Percentiles rank a stretch among this genome's conserved stretches.
Conservation (phyloP, 495 filamentous ascomycete genomes). For the Xylaria bambusicola region DNA sequence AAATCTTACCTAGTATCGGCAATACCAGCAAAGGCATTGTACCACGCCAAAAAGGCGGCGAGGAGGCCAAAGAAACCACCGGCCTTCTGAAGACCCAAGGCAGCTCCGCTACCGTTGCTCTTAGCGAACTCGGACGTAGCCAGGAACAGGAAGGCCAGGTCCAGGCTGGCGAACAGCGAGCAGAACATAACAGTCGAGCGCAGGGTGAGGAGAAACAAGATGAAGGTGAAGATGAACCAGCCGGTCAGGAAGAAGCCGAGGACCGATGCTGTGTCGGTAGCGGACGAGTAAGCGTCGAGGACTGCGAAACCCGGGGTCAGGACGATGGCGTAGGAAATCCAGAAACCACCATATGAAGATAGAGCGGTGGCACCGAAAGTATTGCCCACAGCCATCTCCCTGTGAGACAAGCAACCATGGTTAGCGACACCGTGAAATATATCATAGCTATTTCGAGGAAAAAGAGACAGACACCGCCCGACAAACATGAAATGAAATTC, state of each 20-base stretch:
- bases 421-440: background rate
- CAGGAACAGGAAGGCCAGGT: constrained; percentile 89
- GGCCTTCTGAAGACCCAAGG: constrained; percentile 62
- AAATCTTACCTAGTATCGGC: constrained; percentile 74
- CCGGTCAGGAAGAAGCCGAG: constrained; percentile 85
- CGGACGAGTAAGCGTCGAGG: constrained; percentile 44
- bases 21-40: constrained; percentile 95
- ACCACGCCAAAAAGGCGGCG: constrained; percentile 92
- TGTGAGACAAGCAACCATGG: constrained; percentile 32
- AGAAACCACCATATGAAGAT: constrained; percentile 97
- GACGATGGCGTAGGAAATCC: constrained; percentile 88
- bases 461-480: no score
- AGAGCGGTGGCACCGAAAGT: constrained; percentile 97
- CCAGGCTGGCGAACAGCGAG: constrained; percentile 89
- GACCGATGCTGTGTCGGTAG: constrained; percentile 51
- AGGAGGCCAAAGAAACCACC: constrained; percentile 88
- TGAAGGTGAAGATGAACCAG: constrained; percentile 98
- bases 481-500: background rate
- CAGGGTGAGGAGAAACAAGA: constrained; percentile 85
- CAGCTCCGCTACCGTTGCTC: constrained; percentile 30
- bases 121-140: constrained; percentile 67
- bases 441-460: no score
- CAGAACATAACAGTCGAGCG: constrained; percentile 97
- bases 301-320: constrained; percentile 80
- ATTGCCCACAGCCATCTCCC: constrained; percentile 98